A percentile compares a stretch with the other conserved stretches of the same genome.
phyloP scores from a whole-genome alignment of 495 filamentous ascomycete genomes.

The Umbilicaria muhlenbergii region DNA sequence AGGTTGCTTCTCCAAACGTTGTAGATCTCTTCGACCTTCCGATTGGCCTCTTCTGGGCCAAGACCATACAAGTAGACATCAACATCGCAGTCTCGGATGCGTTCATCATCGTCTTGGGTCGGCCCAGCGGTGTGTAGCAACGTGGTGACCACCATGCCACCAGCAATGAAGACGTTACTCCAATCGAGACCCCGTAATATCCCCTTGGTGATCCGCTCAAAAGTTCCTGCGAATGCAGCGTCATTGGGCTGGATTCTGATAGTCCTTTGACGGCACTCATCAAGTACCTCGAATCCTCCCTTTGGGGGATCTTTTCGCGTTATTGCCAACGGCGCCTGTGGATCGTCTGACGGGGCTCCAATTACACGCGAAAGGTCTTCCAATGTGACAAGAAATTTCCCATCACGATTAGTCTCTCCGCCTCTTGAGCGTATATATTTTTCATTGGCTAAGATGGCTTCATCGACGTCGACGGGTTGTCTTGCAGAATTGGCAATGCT shows the following conservation, averaged over 20 bases:
- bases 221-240: constrained; percentile 12
- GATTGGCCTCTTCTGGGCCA: constrained; percentile 15
- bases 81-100: constrained; percentile 13
- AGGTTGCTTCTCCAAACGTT: constrained; percentile 17
- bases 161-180: constrained; percentile 20
- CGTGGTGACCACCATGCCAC: constrained; percentile 16
- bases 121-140: constrained; percentile 12
- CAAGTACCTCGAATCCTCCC: constrained; percentile 17
- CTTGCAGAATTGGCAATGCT: neutral
- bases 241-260: constrained; percentile 12
- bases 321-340: neutral
- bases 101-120: constrained; percentile 1
- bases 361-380: constrained; percentile 6
- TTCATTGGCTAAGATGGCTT: constrained; percentile 13
- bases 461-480: constrained; percentile 12
- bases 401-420: constrained; percentile 2
- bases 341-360: neutral
- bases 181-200: constrained; percentile 19
- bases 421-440: constrained; percentile 9
- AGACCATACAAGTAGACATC: constrained; percentile 22
- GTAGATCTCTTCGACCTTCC: constrained; percentile 19
- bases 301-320: constrained; percentile 14
- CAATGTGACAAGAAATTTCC: constrained; percentile 7
- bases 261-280: constrained; percentile 10
- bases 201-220: constrained; percentile 15